Base-by-base conservation (phyloP, 169 alveolate species). In the Plasmodium blacklocki region DNA sequence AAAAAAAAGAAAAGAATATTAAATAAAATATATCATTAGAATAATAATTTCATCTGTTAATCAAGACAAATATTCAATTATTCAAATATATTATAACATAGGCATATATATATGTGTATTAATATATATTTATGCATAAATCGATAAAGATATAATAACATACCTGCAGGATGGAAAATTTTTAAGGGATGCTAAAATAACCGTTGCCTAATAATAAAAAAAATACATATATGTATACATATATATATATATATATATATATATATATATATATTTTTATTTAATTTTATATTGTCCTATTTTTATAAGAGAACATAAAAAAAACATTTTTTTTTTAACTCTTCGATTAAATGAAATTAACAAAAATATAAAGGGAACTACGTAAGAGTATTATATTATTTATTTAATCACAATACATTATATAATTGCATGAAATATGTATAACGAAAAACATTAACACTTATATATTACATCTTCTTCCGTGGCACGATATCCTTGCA, bases 161-260 rank as follows among this genome's bases (percentile, higher is more conserved):
- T 78, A 78, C 89, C 78, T 78, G 78, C 89, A 78, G 39, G 80
- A 59, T 54, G 75, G 78, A 70, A 78, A 78, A 59, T 78, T 78
- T 66, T 78, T 78, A 23, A 78, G 89, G 50, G 89, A 50, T 26
- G 89, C 89, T 58, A 78, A 78, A 39, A 78, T 78, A 60, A 78
- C 89, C 67, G 89, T 59, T 59, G 78, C 89, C 89, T 78, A 60
- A 47, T 43, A 45, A 12, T 18, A 32, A 43, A 5, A 18, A 71
- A 6, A 60, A 39, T 47, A 54, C 15, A 29, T 3, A n/a, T 21
- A 52, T 12, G 29, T 15, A 73, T 47, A 56, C 9, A 59, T 47
- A 56, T 15, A 58, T 49, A 60, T 23, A 54, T 54, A 14, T 64
- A 8, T 45, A 43, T 45, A 18, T 68, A n/a, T 68, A 1, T 43